A percentile compares a stretch with the other conserved stretches of the same genome.
phyloP scores from a whole-genome alignment of 495 filamentous ascomycete genomes.

The Penicillium paxilli region DNA sequence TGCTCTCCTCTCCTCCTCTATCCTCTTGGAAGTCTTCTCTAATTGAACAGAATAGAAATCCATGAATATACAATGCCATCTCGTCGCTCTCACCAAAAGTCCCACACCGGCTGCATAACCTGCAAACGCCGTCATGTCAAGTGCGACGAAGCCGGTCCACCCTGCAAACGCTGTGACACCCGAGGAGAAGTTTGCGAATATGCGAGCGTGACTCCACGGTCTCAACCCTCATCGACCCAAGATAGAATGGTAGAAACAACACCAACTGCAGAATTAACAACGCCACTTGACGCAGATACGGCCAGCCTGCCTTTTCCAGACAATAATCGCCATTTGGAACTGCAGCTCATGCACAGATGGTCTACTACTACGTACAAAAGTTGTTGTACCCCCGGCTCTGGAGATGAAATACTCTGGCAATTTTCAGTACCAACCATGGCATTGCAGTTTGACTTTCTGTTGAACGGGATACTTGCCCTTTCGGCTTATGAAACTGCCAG shows the following conservation, averaged over 20 bases:
- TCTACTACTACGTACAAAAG: slow-evolving; percentile 2
- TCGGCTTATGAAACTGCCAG: neutral
- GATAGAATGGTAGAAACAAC: neutral
- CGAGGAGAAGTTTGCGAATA: neutral
- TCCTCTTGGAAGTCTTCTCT: no score
- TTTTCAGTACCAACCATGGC: neutral
- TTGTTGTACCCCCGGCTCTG: neutral
- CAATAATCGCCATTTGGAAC: neutral
- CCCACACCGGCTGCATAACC: slow-evolving; percentile 4
- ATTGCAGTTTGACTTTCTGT: slow-evolving; percentile 1
- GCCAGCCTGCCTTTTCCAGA: neutral
- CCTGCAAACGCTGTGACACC: slow-evolving; percentile 1
- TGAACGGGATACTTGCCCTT: neutral
- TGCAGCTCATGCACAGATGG: slow-evolving; percentile 5
- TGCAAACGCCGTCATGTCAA: slow-evolving; percentile 6
- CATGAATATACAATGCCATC: slow-evolving; percentile 1
- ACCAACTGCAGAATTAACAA: no score
- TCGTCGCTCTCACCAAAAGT: slow-evolving; percentile 6
- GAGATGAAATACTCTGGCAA: slow-evolving; percentile 1
- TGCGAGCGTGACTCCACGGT: neutral
- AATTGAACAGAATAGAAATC: no score
- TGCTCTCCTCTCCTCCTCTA: no score
- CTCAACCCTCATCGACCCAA: neutral
- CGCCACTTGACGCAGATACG: no score
- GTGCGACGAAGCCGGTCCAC: slow-evolving; percentile 3